Evolutionary conservation across 768 basidiomycete species (phyloP).

Genomic region (Tulasnella sp.): DNA sequence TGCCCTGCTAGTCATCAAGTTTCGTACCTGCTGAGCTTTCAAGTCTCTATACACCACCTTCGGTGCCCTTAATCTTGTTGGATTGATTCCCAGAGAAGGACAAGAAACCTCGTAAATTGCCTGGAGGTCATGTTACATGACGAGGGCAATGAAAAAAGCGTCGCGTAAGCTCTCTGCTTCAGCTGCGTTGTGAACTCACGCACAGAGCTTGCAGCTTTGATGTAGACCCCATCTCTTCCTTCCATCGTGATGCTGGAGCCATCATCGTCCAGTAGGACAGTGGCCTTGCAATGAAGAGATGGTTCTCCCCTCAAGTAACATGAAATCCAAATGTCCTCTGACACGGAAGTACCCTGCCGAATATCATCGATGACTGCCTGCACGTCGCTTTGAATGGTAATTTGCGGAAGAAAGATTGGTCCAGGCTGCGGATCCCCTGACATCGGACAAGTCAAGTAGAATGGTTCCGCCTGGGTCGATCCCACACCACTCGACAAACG

Average conservation of each 20-base stretch:
- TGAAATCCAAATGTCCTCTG: conserved; percentile 65
- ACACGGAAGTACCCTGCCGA: conserved; percentile 41
- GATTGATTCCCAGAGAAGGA: conserved; percentile 28
- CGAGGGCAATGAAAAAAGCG: neutral
- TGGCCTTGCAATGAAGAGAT: conserved; percentile 57
- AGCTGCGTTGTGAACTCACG: conserved; percentile 26
- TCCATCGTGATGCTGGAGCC: conserved; percentile 26
- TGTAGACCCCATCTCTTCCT: conserved; percentile 36
- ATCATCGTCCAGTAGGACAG: conserved; percentile 39
- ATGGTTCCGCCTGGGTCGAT: too few species aligned
- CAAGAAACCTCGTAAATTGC: conserved; percentile 40
- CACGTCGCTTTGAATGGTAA: conserved; percentile 53
- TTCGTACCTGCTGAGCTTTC: neutral
- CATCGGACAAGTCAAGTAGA: too few species aligned
- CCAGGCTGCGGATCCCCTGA: too few species aligned
- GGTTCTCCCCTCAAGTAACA: conserved; percentile 42
- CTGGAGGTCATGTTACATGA: neutral
- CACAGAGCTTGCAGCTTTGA: conserved; percentile 23
- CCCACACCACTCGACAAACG: too few species aligned
- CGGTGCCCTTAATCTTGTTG: conserved; percentile 9
- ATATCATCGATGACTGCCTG: conserved; percentile 53
- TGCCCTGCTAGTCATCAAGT: neutral
- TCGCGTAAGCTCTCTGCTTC: neutral
- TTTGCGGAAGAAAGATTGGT: conserved; percentile 36
- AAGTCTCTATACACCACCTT: neutral